A percentile compares a stretch with the other conserved stretches of the same genome.
phyloP scores from a whole-genome alignment of 202 grass and related monocot species.

The Setaria viridis region DNA sequence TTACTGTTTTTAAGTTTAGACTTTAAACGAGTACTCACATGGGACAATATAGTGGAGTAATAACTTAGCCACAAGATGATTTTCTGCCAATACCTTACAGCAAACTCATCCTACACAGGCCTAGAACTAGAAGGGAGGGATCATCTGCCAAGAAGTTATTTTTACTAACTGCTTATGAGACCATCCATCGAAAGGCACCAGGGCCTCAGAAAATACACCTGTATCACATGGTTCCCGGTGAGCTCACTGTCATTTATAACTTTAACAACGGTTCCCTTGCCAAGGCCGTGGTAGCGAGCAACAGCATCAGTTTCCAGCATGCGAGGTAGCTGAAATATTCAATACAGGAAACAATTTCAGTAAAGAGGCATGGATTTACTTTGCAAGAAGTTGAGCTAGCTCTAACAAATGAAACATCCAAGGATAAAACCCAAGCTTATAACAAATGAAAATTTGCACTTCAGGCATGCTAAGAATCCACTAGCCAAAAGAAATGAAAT shows the following conservation, averaged over 20 bases:
- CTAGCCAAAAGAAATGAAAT: slow-evolving; percentile 17
- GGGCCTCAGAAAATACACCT: slow-evolving; percentile 62
- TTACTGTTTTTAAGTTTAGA: background rate
- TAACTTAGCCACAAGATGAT: background rate
- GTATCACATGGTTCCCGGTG: slow-evolving; percentile 72
- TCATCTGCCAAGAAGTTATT: background rate
- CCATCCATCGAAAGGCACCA: too few relatives aligned
- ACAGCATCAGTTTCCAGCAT: slow-evolving; percentile 89
- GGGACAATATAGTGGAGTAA: background rate
- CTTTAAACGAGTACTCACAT: background rate
- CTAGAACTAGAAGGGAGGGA: background rate
- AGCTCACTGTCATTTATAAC: slow-evolving; percentile 77
- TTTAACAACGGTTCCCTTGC: slow-evolving; percentile 84
- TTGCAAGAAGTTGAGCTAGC: slow-evolving; percentile 4
- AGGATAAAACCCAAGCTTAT: background rate
- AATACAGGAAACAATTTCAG: slow-evolving; percentile 31
- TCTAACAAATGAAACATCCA: background rate
- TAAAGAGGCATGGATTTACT: slow-evolving; percentile 2
- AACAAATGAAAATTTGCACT: slow-evolving; percentile 11
- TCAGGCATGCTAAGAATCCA: slow-evolving; percentile 21
- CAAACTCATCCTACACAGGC: background rate
- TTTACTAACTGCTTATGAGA: background rate
- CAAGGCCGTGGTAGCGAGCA: slow-evolving; percentile 81
- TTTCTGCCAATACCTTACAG: background rate
- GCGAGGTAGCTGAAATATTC: slow-evolving; percentile 71